A percentile compares a stretch with the other conserved stretches of the same genome.
phyloP scores from a whole-genome alignment of 1,284 basidiomycete genomes.

The Tetrapyrgos nigripes region DNA sequence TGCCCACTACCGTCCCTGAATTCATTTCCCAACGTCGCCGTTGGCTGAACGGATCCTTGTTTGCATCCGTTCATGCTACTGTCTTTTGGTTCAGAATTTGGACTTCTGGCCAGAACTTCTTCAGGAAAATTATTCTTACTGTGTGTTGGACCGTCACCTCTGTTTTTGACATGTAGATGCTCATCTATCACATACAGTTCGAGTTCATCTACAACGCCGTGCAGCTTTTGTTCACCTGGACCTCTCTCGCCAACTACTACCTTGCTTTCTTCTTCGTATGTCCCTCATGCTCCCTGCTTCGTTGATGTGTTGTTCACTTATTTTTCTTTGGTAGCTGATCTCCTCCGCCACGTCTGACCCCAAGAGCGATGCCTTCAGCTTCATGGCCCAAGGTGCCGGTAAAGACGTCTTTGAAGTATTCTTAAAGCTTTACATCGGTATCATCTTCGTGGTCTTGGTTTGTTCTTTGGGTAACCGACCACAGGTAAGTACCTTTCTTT shows the following conservation, averaged over 20 bases:
- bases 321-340: slow-evolving; percentile 57
- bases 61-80: slow-evolving; percentile 88
- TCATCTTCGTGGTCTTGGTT: slow-evolving; percentile 77
- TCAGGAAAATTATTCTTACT: slow-evolving; percentile 84
- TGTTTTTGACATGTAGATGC: too few species aligned
- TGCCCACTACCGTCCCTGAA: slow-evolving; percentile 83
- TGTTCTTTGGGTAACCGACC: slow-evolving; percentile 90
- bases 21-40: slow-evolving; percentile 92
- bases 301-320: slow-evolving; percentile 16
- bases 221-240: slow-evolving; percentile 87
- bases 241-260: slow-evolving; percentile 82
- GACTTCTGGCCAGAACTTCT: slow-evolving; percentile 89
- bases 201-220: slow-evolving; percentile 86
- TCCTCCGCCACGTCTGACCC: slow-evolving; percentile 71
- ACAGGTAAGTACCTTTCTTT: slow-evolving; percentile 52
- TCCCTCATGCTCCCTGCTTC: slow-evolving; percentile 10
- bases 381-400: slow-evolving; percentile 75
- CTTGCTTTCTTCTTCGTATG: slow-evolving; percentile 85
- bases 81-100: slow-evolving; percentile 87
- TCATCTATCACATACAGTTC: too few species aligned
- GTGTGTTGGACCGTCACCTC: slow-evolving; percentile 37
- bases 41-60: slow-evolving; percentile 90
- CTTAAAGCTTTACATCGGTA: slow-evolving; percentile 81
- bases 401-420: slow-evolving; percentile 82
- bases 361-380: slow-evolving; percentile 77